Base-by-base conservation (phyloP, 768 basidiomycete species). In the Lyophyllum semitale region DNA sequence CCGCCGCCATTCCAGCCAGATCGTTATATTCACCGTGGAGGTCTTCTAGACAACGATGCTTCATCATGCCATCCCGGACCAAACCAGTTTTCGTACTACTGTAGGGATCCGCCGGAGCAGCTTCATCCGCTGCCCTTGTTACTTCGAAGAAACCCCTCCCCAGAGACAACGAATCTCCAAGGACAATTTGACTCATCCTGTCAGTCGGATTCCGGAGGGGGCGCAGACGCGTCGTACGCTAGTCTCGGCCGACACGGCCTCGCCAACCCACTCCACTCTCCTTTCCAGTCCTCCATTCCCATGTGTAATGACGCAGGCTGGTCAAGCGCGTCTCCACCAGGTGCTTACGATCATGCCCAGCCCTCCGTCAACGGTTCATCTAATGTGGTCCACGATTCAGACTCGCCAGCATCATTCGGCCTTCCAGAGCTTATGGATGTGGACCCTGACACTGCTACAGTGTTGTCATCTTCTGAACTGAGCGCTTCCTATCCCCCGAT, bases 261-360 rank as follows among this genome's bases (percentile, higher is more conserved):
- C 27, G 15, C 32, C 20, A 42, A 27, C 3, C 25, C 46, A 29
- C 13, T 33, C 22, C 30, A 54, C 8, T 25, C 47, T 26, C 40
- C 9, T 25, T 35, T 57, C n/a, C 32, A 57, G 27, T 63, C 69
- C 68, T 75, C 73, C 71, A 73, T 75, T 73, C 72, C 72, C 71
- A 74, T 73, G 73, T 59, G 69, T 74, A 73, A 67, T 55, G 61
- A 59, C 42, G 57, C 47, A 48, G 53, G 48, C 46, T 57, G 55
- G 59, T 60, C 60, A 41, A 54, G 50, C 30, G 35, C 47, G n/a
- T 46, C 54, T 20, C 29, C 23, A n/a, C 27, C 23, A 29, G 43
- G 44, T 23, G 47, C 48, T 27, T 51, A 48, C 29, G 50, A 54
- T 41, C 55, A 48, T 18, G 26, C 48, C 33, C 58, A 51, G 29